A percentile compares a stretch with the other conserved stretches of the same genome.
These are phyloP conservation scores for Phytomonas sp. DNA, from an alignment of 208 protist species.

Conservation along the genomic window DNA sequence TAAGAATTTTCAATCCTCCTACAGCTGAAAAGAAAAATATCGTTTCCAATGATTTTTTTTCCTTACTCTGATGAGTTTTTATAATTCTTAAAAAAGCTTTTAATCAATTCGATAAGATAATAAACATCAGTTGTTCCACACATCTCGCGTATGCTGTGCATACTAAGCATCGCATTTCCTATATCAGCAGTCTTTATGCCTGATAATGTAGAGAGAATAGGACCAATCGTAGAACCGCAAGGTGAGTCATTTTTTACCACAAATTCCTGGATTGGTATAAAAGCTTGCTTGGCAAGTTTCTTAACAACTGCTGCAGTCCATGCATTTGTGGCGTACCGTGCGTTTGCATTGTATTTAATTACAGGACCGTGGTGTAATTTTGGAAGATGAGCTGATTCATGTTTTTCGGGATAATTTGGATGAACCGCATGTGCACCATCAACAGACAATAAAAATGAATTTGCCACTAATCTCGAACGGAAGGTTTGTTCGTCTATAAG, in stretches of 20 bases:
- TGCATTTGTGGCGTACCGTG: constrained; percentile 93
- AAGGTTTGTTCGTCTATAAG: constrained; percentile 28
- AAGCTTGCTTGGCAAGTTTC: constrained; percentile 51
- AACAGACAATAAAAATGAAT: constrained; percentile 91
- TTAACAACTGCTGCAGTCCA: constrained; percentile 83
- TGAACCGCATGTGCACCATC: constrained; percentile 96
- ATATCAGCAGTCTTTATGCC: constrained; percentile 96
- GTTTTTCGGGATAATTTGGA: constrained; percentile 94
- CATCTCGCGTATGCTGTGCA: constrained; percentile 96
- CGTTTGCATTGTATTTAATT: constrained; percentile 96
- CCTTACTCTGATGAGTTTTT: constrained; percentile 15
- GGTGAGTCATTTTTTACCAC: constrained; percentile 94
- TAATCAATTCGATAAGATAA: constrained; percentile 77
- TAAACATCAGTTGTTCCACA: constrained; percentile 89
- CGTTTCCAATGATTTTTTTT: neutral
- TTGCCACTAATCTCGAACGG: constrained; percentile 61
- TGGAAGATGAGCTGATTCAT: constrained; percentile 89
- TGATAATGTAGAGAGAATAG: constrained; percentile 86
- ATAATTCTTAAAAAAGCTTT: constrained; percentile 72
- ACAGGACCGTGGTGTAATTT: constrained; percentile 89
- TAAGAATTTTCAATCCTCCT: neutral
- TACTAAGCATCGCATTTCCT: constrained; percentile 93
- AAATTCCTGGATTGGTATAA: constrained; percentile 87
- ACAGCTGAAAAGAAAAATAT: constrained; percentile 4
- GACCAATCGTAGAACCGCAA: constrained; percentile 96